phyloP scores from a whole-genome alignment of 345 rosid species.

The Populus tremula region DNA sequence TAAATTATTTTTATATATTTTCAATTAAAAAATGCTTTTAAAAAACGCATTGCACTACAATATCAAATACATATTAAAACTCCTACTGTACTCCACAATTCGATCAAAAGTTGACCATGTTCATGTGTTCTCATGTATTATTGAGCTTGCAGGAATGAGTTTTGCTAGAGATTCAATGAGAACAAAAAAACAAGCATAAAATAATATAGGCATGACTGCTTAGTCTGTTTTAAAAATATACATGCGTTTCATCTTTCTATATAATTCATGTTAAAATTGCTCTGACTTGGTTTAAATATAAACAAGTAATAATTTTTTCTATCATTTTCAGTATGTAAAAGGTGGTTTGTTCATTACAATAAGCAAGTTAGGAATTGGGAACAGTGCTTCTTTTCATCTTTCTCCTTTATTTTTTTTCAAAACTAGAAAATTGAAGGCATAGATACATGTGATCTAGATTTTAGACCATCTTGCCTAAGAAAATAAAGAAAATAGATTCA shows the following conservation, averaged over 20 bases:
- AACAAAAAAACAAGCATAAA: conserved; percentile 87
- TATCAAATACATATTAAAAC: conserved; percentile 27
- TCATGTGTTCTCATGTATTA: conserved; percentile 52
- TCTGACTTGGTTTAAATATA: conserved; percentile 8
- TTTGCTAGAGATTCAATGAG: conserved; percentile 60
- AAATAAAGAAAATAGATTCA: no score
- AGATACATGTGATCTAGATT: background rate
- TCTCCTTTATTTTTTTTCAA: background rate
- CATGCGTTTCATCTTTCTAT: conserved; percentile 18
- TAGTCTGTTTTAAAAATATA: conserved; percentile 65
- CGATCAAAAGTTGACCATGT: conserved; percentile 62
- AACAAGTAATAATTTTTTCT: background rate
- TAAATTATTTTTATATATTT: no score
- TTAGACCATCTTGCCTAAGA: no score
- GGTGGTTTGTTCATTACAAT: background rate
- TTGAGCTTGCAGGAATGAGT: conserved; percentile 65
- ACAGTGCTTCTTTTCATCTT: background rate
- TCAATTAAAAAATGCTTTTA: no score
- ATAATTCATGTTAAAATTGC: background rate
- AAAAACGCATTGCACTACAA: no score
- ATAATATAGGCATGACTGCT: conserved; percentile 71
- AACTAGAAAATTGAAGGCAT: background rate
- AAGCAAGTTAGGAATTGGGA: background rate
- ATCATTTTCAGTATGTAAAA: background rate
- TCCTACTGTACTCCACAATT: conserved; percentile 61